phyloP scores from a whole-genome alignment of 495 filamentous ascomycete genomes.

The Talaromyces thailandensis region DNA sequence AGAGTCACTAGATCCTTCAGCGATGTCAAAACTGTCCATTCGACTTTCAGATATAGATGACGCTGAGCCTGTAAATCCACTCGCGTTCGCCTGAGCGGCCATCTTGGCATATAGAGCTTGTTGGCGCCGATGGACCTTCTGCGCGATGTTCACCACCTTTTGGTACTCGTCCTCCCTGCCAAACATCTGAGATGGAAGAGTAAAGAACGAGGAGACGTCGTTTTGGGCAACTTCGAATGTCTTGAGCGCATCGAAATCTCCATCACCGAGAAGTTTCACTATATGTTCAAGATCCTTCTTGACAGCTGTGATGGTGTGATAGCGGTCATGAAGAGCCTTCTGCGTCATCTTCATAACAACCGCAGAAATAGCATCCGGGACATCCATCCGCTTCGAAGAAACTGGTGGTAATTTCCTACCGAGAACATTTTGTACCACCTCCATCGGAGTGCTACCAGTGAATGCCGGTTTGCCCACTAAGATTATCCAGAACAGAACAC shows the following conservation, averaged over 20 bases:
- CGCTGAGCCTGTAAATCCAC: slow-evolving; percentile 41
- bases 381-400: slow-evolving; percentile 62
- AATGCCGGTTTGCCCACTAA: slow-evolving; percentile 71
- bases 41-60: slow-evolving; percentile 50
- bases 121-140: slow-evolving; percentile 58
- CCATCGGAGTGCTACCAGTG: slow-evolving; percentile 66
- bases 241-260: slow-evolving; percentile 58
- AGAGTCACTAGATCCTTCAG: slow-evolving; percentile 43
- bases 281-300: slow-evolving; percentile 66
- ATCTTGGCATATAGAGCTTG: slow-evolving; percentile 37
- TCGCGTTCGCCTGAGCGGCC: slow-evolving; percentile 22
- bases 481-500: slow-evolving; percentile 79
- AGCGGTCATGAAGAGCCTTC: slow-evolving; percentile 74
- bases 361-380: slow-evolving; percentile 68
- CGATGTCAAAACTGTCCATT: slow-evolving; percentile 41
- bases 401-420: slow-evolving; percentile 65
- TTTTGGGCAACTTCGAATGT: slow-evolving; percentile 63
- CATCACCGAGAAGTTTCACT: slow-evolving; percentile 60
- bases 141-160: slow-evolving; percentile 60
- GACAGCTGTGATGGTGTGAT: slow-evolving; percentile 74
- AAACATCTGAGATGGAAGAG: slow-evolving; percentile 68
- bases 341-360: slow-evolving; percentile 87
- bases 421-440: slow-evolving; percentile 81
- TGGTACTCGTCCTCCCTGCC: slow-evolving; percentile 64
- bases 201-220: slow-evolving; percentile 82